Conservation (phyloP, 2,329 filamentous ascomycete species). For the Bretziella fagacearum region DNA sequence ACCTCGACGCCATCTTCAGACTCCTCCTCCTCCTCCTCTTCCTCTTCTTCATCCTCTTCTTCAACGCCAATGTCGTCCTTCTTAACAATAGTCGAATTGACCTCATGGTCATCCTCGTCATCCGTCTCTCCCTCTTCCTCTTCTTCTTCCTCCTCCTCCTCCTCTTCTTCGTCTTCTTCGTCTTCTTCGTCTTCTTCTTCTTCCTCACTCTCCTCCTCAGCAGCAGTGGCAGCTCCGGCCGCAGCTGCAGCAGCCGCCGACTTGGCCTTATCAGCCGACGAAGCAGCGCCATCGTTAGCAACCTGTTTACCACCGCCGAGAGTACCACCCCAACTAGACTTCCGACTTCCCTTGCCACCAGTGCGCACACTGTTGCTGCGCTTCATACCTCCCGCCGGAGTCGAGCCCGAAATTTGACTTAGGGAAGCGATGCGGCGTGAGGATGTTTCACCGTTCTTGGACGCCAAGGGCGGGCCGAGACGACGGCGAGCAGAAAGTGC, state of each 20-base stretch:
- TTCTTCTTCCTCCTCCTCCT: conserved; percentile 2
- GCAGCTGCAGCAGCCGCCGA: conserved; percentile 7
- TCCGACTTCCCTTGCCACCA: conserved; percentile 31
- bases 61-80: conserved; percentile 3
- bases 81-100: conserved; percentile 1
- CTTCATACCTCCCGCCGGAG: conserved; percentile 46
- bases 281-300: background rate
- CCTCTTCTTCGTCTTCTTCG: conserved; percentile 8
- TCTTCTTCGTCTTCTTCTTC: conserved; percentile 4
- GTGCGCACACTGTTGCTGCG: conserved; percentile 60
- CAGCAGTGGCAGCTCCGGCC: background rate
- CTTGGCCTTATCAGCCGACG: conserved; percentile 7
- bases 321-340: conserved; percentile 51
- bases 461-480: conserved; percentile 23
- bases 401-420: conserved; percentile 72
- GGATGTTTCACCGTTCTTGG: background rate
- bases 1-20: conserved; percentile 25
- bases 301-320: conserved; percentile 22
- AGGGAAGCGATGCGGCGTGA: conserved; percentile 69
- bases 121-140: conserved; percentile 6
- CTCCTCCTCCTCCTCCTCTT: conserved; percentile 6
- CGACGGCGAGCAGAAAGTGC: conserved; percentile 37
- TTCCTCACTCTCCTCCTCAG: background rate
- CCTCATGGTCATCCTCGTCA: conserved; percentile 3
- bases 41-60: conserved; percentile 2